A percentile compares a stretch with the other conserved stretches of the same genome.
Evolutionary conservation across 768 basidiomycete genomes (phyloP).

Genomic region (Mycena amicta): DNA sequence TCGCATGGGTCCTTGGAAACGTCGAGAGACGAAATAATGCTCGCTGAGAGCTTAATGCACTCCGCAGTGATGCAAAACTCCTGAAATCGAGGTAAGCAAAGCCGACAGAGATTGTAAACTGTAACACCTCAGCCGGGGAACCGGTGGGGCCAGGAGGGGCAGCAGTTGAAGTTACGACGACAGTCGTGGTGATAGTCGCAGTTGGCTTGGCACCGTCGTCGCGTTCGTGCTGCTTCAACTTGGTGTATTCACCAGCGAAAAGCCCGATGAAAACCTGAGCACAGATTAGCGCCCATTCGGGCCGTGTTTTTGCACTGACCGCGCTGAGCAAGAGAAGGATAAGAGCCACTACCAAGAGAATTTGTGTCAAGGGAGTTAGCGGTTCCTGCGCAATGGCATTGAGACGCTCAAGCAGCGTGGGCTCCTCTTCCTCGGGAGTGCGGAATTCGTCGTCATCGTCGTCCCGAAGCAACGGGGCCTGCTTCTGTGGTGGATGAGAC

Average conservation of each 20-base stretch:
- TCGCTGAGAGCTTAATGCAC: constrained; percentile 83
- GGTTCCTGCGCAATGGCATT: constrained; percentile 69
- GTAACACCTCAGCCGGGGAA: constrained; percentile 56
- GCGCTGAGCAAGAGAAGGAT: constrained; percentile 80
- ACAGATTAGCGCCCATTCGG: background rate
- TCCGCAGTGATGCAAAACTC: constrained; percentile 72
- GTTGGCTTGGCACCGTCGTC: constrained; percentile 38
- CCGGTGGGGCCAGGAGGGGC: constrained; percentile 55
- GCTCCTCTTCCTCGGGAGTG: constrained; percentile 25
- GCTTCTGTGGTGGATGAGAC: constrained; percentile 46
- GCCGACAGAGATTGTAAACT: too few relatives aligned
- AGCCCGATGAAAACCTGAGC: constrained; percentile 83
- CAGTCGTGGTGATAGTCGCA: constrained; percentile 41
- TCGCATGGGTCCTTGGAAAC: constrained; percentile 88
- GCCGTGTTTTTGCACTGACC: constrained; percentile 31
- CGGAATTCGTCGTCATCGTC: constrained; percentile 34
- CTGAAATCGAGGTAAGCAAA: constrained; percentile 34
- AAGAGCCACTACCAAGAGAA: constrained; percentile 75
- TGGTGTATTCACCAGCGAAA: constrained; percentile 87
- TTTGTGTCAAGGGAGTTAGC: constrained; percentile 80
- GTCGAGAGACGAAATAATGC: constrained; percentile 81
- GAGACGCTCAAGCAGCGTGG: constrained; percentile 49
- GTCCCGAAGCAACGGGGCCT: constrained; percentile 64
- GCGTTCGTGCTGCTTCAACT: constrained; percentile 54
- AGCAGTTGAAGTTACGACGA: constrained; percentile 40